Conservation (phyloP, 768 basidiomycete species). For the Boletus rubescentipes region DNA sequence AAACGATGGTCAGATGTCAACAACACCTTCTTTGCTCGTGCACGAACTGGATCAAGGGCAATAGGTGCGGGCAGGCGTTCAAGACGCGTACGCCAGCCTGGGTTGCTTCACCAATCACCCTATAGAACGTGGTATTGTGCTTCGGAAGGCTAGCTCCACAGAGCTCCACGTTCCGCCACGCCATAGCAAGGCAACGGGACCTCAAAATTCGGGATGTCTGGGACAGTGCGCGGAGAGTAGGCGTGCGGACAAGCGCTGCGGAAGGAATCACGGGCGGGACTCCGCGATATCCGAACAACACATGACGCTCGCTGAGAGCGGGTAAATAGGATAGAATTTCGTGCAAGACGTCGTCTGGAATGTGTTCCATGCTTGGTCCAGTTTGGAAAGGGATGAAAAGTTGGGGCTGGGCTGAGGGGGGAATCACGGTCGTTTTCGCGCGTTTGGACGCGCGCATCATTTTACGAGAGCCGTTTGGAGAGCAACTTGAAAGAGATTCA, state of each 20-base stretch:
- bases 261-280: not conserved
- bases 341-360: constrained; percentile 10
- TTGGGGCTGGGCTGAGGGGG: not conserved
- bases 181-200: constrained; percentile 10
- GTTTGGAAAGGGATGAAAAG: not conserved
- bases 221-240: constrained; percentile 4
- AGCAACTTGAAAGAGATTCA: too few relatives aligned
- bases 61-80: not conserved
- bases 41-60: constrained; percentile 1
- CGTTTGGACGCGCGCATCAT: not conserved
- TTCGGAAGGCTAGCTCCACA: not conserved
- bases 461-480: not conserved
- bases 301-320: not conserved
- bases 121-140: not conserved
- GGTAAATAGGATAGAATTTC: constrained; percentile 10
- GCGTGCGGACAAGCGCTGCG: not conserved
- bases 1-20: not conserved
- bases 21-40: not conserved
- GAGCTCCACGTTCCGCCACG: constrained; percentile 9
- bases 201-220: constrained; percentile 5
- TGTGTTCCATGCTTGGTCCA: not conserved
- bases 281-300: not conserved
- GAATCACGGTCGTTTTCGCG: not conserved
- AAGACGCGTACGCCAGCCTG: not conserved
- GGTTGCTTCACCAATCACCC: not conserved